These are phyloP conservation scores for Tremella fuciformis DNA, from an alignment of 768 basidiomycete genomes.

Conservation along the genomic window DNA sequence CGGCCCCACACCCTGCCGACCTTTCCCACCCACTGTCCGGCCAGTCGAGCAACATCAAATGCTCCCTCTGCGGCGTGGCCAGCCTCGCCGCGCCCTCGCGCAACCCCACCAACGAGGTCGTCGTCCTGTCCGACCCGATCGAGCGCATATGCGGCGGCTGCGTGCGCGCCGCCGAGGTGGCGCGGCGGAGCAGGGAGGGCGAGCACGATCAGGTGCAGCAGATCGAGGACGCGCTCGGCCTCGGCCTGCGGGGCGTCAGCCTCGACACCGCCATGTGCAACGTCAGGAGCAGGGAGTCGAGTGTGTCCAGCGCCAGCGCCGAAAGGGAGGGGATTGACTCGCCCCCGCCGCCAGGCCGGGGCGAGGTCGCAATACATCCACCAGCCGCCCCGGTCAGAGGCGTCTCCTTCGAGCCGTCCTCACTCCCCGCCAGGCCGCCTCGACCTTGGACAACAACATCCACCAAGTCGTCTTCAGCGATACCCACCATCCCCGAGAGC, in stretches of 20 bases:
- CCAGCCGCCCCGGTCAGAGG: no score
- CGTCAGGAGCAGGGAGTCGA: neutral
- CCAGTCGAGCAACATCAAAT: slow-evolving; percentile 29
- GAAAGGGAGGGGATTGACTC: neutral
- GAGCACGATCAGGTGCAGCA: slow-evolving; percentile 3
- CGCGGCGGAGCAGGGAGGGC: neutral
- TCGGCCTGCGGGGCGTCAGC: no score
- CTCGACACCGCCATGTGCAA: no score
- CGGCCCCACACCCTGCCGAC: slow-evolving; percentile 19
- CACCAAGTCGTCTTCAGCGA: neutral
- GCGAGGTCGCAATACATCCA: no score
- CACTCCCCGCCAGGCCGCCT: slow-evolving; percentile 33
- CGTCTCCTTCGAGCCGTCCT: slow-evolving; percentile 14
- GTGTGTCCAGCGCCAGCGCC: neutral
- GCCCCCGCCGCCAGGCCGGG: neutral
- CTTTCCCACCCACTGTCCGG: slow-evolving; percentile 6
- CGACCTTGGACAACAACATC: slow-evolving; percentile 29
- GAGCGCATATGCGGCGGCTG: slow-evolving; percentile 38
- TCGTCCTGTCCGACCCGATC: slow-evolving; percentile 29
- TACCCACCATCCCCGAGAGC: slow-evolving; percentile 3
- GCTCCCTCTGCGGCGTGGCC: slow-evolving; percentile 37
- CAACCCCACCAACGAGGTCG: slow-evolving; percentile 14
- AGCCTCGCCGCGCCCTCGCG: slow-evolving; percentile 11
- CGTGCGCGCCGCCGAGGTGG: slow-evolving; percentile 12
- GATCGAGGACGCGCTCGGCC: slow-evolving; percentile 3